Conservation (phyloP, 441 rosid genomes). For the Erodium moschatum region DNA sequence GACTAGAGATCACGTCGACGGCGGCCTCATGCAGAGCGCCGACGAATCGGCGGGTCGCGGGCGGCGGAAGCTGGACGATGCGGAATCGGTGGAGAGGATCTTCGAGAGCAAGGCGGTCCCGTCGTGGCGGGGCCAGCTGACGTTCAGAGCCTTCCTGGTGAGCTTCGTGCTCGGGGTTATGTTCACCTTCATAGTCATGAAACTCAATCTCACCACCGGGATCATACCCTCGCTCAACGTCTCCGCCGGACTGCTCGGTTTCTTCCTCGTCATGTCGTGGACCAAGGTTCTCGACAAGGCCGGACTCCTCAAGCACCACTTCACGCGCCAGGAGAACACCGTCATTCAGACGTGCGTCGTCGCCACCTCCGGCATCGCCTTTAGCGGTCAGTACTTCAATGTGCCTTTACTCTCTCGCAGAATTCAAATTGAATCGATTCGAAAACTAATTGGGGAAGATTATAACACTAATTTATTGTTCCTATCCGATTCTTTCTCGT, state of each 20-base stretch:
- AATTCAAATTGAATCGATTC: no score
- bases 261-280: conserved; percentile 23
- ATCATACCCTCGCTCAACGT: conserved; percentile 22
- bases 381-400: conserved; percentile 14
- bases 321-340: conserved; percentile 24
- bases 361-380: conserved; percentile 19
- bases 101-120: conserved; percentile 20
- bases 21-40: neutral
- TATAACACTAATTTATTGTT: no score
- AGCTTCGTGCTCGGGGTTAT: conserved; percentile 17
- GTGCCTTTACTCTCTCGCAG: no score
- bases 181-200: conserved; percentile 21
- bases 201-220: conserved; percentile 19
- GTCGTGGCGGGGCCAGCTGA: conserved; percentile 22
- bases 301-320: conserved; percentile 16
- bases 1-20: neutral
- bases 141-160: conserved; percentile 20
- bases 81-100: conserved; percentile 15
- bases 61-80: neutral
- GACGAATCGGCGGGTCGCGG: no score
- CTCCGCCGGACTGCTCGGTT: conserved; percentile 23
- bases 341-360: conserved; percentile 16
- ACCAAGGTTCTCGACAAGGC: conserved; percentile 8
- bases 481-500: no score
- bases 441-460: no score